These are phyloP conservation scores for Chenopodium suecicum DNA, from an alignment of 148 eudicot species.

Conservation along the genomic window DNA sequence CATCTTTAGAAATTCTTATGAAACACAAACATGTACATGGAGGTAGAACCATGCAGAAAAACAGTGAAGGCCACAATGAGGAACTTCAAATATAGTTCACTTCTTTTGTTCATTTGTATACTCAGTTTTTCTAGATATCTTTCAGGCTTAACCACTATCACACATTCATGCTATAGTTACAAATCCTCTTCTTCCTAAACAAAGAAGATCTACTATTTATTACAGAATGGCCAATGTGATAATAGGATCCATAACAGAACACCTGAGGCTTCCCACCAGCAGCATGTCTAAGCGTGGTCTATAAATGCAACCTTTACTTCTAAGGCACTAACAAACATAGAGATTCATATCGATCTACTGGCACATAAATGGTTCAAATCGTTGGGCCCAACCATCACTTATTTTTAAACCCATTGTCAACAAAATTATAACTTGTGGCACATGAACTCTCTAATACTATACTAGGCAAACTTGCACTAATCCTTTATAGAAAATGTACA, in stretches of 20 bases:
- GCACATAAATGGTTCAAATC: background rate
- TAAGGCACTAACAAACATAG: background rate
- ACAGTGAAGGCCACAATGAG: background rate
- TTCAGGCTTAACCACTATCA: background rate
- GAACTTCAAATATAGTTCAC: background rate
- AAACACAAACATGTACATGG: background rate
- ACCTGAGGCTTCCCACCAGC: background rate
- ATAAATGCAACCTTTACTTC: background rate
- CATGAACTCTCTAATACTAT: background rate
- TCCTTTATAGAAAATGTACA: background rate
- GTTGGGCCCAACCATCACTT: background rate
- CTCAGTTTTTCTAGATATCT: background rate
- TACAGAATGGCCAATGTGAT: background rate
- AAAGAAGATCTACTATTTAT: background rate
- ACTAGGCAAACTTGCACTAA: background rate
- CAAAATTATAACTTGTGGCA: background rate
- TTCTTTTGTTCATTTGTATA: background rate
- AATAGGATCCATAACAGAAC: background rate
- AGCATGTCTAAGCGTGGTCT: background rate
- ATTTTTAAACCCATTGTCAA: background rate
- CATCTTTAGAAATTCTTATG: background rate
- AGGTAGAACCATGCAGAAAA: background rate
- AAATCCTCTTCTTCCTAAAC: background rate
- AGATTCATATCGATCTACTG: background rate
- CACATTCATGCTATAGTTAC: background rate